A percentile compares a stretch with the other conserved stretches of the same genome.
These are phyloP conservation scores for Coniochaeta hoffmannii DNA, from an alignment of 2,329 filamentous ascomycete species.

Conservation along the genomic window DNA sequence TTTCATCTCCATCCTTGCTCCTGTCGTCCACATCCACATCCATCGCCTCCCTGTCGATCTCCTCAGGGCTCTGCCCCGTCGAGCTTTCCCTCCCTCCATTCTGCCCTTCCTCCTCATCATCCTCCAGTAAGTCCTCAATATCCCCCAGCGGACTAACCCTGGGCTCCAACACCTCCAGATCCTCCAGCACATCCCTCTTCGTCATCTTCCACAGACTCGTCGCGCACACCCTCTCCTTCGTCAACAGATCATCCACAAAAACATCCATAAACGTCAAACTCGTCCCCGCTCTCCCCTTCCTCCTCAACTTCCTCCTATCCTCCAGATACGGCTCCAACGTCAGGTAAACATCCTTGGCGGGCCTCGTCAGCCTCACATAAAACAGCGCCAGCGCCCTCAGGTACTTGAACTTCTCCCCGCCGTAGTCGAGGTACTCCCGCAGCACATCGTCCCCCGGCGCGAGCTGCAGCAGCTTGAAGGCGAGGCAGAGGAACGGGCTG, in stretches of 20 bases:
- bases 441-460: slow-evolving; percentile 73
- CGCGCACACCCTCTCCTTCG: slow-evolving; percentile 82
- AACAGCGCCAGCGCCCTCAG: slow-evolving; percentile 83
- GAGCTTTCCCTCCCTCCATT: slow-evolving; percentile 14
- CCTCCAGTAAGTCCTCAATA: slow-evolving; percentile 62
- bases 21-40: slow-evolving; percentile 12
- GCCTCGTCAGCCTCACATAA: slow-evolving; percentile 84
- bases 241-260: slow-evolving; percentile 87
- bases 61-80: slow-evolving; percentile 3
- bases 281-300: slow-evolving; percentile 67
- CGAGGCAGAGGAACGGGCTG: slow-evolving; percentile 86
- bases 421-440: slow-evolving; percentile 69
- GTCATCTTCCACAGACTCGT: slow-evolving; percentile 92
- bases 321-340: slow-evolving; percentile 75
- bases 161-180: slow-evolving; percentile 80
- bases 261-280: slow-evolving; percentile 77
- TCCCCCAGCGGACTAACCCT: slow-evolving; percentile 77
- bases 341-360: slow-evolving; percentile 71
- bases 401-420: slow-evolving; percentile 76
- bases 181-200: slow-evolving; percentile 73
- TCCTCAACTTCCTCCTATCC: slow-evolving; percentile 76
- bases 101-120: slow-evolving; percentile 41
- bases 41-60: slow-evolving; percentile 14
- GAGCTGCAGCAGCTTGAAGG: slow-evolving; percentile 89
- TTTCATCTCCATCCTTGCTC: slow-evolving; percentile 2